Percentiles rank a stretch among this genome's conserved stretches.
Conservation (phyloP, 2,329 filamentous ascomycete species). For the Colletotrichum sp. region DNA sequence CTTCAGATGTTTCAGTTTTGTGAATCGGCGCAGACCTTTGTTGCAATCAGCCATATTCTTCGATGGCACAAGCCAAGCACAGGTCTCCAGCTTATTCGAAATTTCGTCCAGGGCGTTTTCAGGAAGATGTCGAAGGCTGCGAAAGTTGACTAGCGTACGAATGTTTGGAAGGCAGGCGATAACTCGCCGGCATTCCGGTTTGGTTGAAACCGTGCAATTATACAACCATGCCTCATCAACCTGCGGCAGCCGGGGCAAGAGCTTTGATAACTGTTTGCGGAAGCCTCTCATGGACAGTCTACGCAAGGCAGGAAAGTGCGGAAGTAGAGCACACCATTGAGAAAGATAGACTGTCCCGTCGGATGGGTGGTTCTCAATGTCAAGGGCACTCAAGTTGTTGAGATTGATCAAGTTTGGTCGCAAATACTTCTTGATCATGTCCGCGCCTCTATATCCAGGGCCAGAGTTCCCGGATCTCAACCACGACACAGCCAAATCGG, state of each 20-base stretch:
- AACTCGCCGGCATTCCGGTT: neutral
- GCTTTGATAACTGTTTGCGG: neutral
- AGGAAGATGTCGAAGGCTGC: neutral
- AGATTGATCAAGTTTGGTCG: neutral
- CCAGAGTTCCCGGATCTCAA: neutral
- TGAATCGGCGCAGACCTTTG: neutral
- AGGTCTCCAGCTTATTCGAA: neutral
- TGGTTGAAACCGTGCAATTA: neutral
- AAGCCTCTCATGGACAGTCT: neutral
- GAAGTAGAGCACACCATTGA: neutral
- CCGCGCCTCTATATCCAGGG: neutral
- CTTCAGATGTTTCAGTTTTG: neutral
- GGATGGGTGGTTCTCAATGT: neutral
- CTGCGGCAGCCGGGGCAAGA: neutral
- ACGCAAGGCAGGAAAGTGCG: neutral
- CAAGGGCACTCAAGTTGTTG: neutral
- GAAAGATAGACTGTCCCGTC: neutral
- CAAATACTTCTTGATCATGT: neutral
- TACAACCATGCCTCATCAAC: neutral
- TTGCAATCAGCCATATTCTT: neutral
- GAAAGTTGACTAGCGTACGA: neutral
- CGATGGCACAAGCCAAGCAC: neutral
- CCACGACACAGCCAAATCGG: neutral
- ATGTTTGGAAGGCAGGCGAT: neutral
- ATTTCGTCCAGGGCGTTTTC: neutral